These are phyloP conservation scores for Paecilomyces formosus DNA, from an alignment of 2,329 filamentous ascomycete species.

Conservation along the genomic window DNA sequence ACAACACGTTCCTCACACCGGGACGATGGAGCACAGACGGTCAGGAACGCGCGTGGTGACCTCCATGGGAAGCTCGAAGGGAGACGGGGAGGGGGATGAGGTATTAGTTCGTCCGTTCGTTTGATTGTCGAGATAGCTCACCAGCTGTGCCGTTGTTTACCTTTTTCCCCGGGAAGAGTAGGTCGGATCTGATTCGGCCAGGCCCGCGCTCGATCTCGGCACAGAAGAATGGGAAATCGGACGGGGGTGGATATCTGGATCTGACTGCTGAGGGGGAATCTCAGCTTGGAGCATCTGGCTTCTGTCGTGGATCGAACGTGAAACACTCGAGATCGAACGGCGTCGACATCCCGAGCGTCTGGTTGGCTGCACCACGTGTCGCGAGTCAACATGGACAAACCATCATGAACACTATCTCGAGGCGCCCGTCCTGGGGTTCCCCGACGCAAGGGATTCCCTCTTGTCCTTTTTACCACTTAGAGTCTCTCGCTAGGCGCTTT, in stretches of 20 bases:
- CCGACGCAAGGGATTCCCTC: not conserved
- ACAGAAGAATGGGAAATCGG: not conserved
- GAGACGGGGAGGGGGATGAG: not conserved
- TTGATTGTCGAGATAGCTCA: not conserved
- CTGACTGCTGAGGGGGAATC: not conserved
- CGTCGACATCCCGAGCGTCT: slow-evolving; percentile 1
- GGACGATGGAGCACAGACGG: not conserved
- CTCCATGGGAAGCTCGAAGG: not conserved
- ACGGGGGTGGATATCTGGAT: not conserved
- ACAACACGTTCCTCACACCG: not conserved
- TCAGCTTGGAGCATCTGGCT: not conserved
- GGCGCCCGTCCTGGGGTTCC: not conserved
- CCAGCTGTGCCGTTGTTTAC: not conserved
- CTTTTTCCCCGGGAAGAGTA: not conserved
- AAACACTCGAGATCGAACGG: not conserved
- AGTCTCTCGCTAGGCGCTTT: not conserved
- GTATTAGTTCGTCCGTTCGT: not conserved
- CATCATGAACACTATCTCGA: not conserved
- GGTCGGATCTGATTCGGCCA: not conserved
- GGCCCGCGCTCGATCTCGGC: not conserved
- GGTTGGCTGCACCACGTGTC: slow-evolving; percentile 1
- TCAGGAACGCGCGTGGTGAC: not conserved
- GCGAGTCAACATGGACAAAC: not conserved
- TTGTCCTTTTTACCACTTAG: not conserved
- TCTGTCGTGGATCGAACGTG: not conserved